phyloP scores from a whole-genome alignment of 345 rosid genomes.

The Sonneratia alba region DNA sequence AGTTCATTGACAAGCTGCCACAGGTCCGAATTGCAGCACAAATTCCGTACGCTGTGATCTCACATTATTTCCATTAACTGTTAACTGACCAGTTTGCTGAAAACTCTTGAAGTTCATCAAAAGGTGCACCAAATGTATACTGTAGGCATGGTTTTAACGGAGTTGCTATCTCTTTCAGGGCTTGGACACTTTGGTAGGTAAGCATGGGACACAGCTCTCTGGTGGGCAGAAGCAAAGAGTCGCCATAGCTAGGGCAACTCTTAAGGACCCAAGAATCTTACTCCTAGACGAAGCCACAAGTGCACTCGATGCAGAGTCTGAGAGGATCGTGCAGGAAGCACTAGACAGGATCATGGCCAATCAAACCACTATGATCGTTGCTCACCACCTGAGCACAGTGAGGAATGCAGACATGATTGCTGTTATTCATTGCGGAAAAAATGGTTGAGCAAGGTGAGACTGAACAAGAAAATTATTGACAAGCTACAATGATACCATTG shows the following conservation, averaged over 20 bases:
- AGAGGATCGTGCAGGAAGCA: slow-evolving; percentile 29
- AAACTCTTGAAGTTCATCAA: too few species aligned
- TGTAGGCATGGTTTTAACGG: too few species aligned
- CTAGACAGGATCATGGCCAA: slow-evolving; percentile 30
- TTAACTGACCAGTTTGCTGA: too few species aligned
- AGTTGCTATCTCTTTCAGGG: slow-evolving; percentile 16
- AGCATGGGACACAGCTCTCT: slow-evolving; percentile 40
- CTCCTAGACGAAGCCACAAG: slow-evolving; percentile 40
- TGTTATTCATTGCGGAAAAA: slow-evolving; percentile 29
- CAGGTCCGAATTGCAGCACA: slow-evolving; percentile 11
- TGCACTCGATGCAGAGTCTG: slow-evolving; percentile 33
- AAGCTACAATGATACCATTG: neutral
- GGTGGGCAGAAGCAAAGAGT: slow-evolving; percentile 44
- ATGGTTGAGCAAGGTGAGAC: slow-evolving; percentile 28
- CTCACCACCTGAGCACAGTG: slow-evolving; percentile 30
- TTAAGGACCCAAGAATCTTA: slow-evolving; percentile 28
- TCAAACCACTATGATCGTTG: slow-evolving; percentile 27
- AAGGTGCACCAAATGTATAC: too few species aligned
- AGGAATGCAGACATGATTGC: slow-evolving; percentile 25
- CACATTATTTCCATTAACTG: neutral
- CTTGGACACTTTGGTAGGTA: slow-evolving; percentile 35
- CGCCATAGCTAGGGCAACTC: slow-evolving; percentile 36
- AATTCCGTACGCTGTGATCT: neutral
- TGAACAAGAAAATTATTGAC: neutral
- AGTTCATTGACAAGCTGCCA: slow-evolving; percentile 33